A percentile compares a stretch with the other conserved stretches of the same genome.
phyloP scores from a whole-genome alignment of 352 stramenopile genomes.

The Phytophthora citrophthora region DNA sequence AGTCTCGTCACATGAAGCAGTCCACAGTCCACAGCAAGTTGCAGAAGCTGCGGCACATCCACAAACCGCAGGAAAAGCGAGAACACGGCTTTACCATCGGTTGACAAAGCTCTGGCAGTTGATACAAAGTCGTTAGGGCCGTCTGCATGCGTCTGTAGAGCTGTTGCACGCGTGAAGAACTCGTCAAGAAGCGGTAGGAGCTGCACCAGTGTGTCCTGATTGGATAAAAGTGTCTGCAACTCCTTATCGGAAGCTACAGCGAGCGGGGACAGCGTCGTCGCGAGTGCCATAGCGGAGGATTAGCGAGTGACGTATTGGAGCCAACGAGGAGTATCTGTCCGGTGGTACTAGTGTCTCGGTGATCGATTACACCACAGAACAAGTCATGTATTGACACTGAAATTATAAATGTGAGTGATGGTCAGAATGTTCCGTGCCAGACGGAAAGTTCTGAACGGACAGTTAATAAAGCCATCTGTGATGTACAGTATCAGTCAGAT shows the following conservation, averaged over 20 bases:
- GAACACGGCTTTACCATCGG: slow-evolving; percentile 36
- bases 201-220: neutral
- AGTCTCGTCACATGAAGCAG: slow-evolving; percentile 64
- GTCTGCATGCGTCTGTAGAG: slow-evolving; percentile 20
- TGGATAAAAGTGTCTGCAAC: slow-evolving; percentile 7
- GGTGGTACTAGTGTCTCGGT: neutral
- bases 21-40: slow-evolving; percentile 18
- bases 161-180: slow-evolving; percentile 34
- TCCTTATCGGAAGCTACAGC: slow-evolving; percentile 10
- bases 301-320: neutral
- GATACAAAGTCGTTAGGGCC: neutral
- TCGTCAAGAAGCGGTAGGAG: slow-evolving; percentile 38
- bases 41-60: slow-evolving; percentile 20
- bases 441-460: slow-evolving; percentile 1
- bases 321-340: neutral
- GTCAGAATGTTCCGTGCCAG: neutral
- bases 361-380: neutral
- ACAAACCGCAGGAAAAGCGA: slow-evolving; percentile 45
- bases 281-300: slow-evolving; percentile 7
- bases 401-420: neutral
- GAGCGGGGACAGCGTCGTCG: slow-evolving; percentile 3
- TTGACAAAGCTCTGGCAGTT: slow-evolving; percentile 6
- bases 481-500: neutral
- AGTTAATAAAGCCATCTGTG: neutral
- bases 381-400: neutral